These are phyloP conservation scores for Trypanosoma brucei DNA, from an alignment of 208 protist genomes.

Conservation along the genomic window DNA sequence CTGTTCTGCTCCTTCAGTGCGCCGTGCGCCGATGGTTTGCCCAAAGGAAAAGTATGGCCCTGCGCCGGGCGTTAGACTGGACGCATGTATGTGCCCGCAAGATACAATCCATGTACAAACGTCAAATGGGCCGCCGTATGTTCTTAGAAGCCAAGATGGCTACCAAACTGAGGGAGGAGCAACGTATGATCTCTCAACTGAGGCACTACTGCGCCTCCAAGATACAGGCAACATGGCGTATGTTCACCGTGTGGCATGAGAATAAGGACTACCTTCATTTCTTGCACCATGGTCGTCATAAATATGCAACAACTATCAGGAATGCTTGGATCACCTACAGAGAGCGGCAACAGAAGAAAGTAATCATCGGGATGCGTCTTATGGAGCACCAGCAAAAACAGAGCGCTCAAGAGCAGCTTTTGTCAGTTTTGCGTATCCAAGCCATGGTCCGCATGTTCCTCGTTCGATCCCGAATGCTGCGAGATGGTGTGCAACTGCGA, in stretches of 20 bases:
- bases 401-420: slow-evolving; percentile 6
- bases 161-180: slow-evolving; percentile 9
- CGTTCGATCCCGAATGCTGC: slow-evolving; percentile 10
- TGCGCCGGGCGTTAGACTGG: slow-evolving; percentile 4
- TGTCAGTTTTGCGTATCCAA: slow-evolving; percentile 37
- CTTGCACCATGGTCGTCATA: slow-evolving; percentile 47
- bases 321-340: slow-evolving; percentile 39
- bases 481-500: background rate
- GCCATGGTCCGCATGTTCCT: slow-evolving; percentile 61
- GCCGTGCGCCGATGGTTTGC: slow-evolving; percentile 40
- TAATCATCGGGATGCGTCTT: background rate
- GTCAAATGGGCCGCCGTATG: slow-evolving; percentile 14
- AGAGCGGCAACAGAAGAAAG: slow-evolving; percentile 12
- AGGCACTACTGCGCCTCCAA: slow-evolving; percentile 35
- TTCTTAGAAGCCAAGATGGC: background rate
- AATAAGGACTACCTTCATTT: slow-evolving; percentile 33
- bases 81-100: slow-evolving; percentile 12
- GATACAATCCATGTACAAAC: slow-evolving; percentile 31
- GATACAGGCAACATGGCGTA: slow-evolving; percentile 67
- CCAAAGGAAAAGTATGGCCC: background rate
- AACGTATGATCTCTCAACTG: slow-evolving; percentile 7
- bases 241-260: slow-evolving; percentile 17
- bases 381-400: slow-evolving; percentile 6
- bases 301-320: slow-evolving; percentile 42
- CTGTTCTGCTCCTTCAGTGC: slow-evolving; percentile 42